Percentiles rank a stretch among this genome's conserved stretches.
Conservation (phyloP, 345 rosid species). For the Cardamine chenopodiifolia region DNA sequence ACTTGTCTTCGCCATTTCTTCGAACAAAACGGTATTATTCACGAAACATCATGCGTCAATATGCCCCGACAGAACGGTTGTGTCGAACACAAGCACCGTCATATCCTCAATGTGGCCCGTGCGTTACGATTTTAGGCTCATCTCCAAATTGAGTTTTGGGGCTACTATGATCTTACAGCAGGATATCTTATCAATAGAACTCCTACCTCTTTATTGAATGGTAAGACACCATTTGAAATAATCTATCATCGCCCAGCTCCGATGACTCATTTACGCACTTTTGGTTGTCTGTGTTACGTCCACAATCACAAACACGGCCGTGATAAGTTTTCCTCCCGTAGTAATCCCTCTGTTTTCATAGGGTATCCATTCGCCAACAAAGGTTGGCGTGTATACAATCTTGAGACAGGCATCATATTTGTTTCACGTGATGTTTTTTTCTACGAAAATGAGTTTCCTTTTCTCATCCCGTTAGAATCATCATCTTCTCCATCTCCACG, state of each 20-base stretch:
- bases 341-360: background rate
- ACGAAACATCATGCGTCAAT: no score
- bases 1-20: no score
- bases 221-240: background rate
- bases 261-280: background rate
- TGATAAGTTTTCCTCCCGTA: background rate
- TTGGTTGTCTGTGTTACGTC: background rate
- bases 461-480: no score
- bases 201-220: background rate
- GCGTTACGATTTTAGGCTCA: background rate
- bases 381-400: no score
- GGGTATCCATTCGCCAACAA: background rate
- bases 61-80: no score
- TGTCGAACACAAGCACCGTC: no score
- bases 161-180: background rate
- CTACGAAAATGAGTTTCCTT: no score
- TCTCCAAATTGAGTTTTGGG: background rate
- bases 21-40: no score
- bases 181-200: background rate
- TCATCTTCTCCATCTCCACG: no score
- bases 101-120: background rate
- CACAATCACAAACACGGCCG: background rate
- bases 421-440: no score
- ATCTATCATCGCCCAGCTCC: background rate
- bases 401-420: no score